Evolutionary conservation across 495 filamentous ascomycete species (phyloP), one percentile per base, ranked within the genome.

Genomic region (Niebla homalea): DNA sequence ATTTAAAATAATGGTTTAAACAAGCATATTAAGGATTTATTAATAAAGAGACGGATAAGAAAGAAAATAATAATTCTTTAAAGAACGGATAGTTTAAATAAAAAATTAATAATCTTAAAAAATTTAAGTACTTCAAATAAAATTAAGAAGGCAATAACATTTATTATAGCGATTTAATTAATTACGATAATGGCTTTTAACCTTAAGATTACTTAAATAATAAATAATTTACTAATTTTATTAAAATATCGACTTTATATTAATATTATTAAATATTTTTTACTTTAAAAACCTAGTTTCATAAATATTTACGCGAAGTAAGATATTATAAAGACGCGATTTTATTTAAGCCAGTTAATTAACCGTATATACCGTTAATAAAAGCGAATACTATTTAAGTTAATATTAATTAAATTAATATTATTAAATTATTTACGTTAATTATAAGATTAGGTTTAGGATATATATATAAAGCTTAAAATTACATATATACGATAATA

Each of bases 121-220:
- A n/a, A 19, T 19, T 39, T 39, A 45, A 26, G 25, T 18, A 46
- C 42, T 26, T 21, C 10, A 42, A 10, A 35, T 35, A 36, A 48
- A 35, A 48, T 42, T 47, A 50, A 50, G 22, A 40, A 43, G 41
- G 19, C 6, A 20, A 39, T 19, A 11, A 46, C 18, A 21, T 40
- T 46, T 26, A 19, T 50, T 40, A 4, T 19, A 50, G 29, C 44
- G 18, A 49, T 55, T 52, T 46, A 32, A 46, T 35, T 53, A 55
- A 7, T 55, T 46, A 21, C 43, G 26, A 55, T 42, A 46, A 39
- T 8, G 42, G 25, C 32, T 54, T n/a, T 54, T 29, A 43, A 12
- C 19, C 29, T 46, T 45, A 43, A 47, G 44, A 26, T n/a, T 26
- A 54, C 16, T 16, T 29, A 2, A 53, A 14, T 53, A 53, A 53